Evolutionary conservation across 1,139 yeast genomes (phyloP).

Genomic region (Zygotorulaspora mrakii): DNA sequence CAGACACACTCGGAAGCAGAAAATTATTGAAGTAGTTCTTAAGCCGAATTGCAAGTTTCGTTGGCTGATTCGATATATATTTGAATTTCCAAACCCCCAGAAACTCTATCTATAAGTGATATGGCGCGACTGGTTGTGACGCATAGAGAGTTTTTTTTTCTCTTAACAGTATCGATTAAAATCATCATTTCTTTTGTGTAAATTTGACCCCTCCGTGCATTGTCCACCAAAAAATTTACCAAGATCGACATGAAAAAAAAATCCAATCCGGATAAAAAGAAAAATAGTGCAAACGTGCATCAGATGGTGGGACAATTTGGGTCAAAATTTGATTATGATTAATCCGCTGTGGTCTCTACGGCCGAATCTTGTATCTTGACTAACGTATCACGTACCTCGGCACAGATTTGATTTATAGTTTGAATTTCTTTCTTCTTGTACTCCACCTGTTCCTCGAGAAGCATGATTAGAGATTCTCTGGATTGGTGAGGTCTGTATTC

Average conservation of each 20-base stretch:
- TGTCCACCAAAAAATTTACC: not conserved
- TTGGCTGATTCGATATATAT: conserved; percentile 1
- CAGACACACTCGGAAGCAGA: too few species aligned
- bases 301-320: not conserved
- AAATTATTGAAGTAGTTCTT: too few species aligned
- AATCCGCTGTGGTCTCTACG: conserved; percentile 1
- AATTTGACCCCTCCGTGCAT: conserved; percentile 2
- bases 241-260: not conserved
- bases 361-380: conserved; percentile 25
- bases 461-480: conserved; percentile 70
- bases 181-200: conserved; percentile 5
- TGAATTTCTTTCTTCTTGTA: conserved; percentile 51
- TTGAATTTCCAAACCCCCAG: not conserved
- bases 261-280: conserved; percentile 2
- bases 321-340: not conserved
- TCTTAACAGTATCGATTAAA: conserved; percentile 2
- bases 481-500: conserved; percentile 89
- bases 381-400: conserved; percentile 45
- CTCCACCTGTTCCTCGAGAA: conserved; percentile 61
- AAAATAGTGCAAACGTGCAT: not conserved
- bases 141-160: conserved; percentile 1
- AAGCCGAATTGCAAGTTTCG: too few species aligned
- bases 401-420: conserved; percentile 46
- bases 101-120: conserved; percentile 7
- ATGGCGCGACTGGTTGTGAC: conserved; percentile 4